Conservation (phyloP, 1,139 yeast species). For the Candida sanyaensis region DNA sequence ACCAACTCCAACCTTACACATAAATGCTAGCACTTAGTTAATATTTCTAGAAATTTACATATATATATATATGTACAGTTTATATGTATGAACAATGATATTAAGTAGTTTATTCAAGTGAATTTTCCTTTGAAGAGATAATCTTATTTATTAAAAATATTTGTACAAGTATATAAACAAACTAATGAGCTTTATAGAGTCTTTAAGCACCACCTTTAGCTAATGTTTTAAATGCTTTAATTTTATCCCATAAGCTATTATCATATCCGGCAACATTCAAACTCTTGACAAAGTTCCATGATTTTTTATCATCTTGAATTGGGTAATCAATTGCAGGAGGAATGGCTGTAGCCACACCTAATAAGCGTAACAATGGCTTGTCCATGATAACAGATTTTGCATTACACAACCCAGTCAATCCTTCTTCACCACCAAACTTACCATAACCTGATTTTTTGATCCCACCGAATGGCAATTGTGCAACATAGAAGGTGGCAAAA, state of each 20-base stretch:
- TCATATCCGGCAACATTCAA: slow-evolving; percentile 90
- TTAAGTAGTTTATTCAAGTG: no score
- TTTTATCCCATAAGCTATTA: slow-evolving; percentile 64
- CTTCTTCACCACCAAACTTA: slow-evolving; percentile 96
- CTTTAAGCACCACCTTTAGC: slow-evolving; percentile 28
- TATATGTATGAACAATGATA: no score
- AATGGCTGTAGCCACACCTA: slow-evolving; percentile 71
- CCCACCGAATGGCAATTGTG: slow-evolving; percentile 97
- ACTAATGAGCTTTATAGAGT: no score
- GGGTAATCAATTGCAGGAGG: slow-evolving; percentile 94
- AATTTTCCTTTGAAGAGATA: no score
- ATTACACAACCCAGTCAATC: slow-evolving; percentile 82
- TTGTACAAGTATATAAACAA: not conserved
- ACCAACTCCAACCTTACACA: slow-evolving; percentile 81
- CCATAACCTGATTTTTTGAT: slow-evolving; percentile 92
- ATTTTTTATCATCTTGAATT: slow-evolving; percentile 72
- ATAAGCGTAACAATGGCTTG: slow-evolving; percentile 59
- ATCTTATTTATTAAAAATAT: no score
- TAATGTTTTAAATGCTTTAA: slow-evolving; percentile 41
- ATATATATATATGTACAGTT: not conserved
- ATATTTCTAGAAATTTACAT: not conserved
- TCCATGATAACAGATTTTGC: slow-evolving; percentile 88
- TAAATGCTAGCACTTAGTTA: slow-evolving; percentile 53
- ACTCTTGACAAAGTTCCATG: slow-evolving; percentile 85
- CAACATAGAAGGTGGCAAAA: slow-evolving; percentile 92